Evolutionary conservation across 805 yeast genomes (phyloP).

Genomic region (Cyberlindnera petersonii): DNA sequence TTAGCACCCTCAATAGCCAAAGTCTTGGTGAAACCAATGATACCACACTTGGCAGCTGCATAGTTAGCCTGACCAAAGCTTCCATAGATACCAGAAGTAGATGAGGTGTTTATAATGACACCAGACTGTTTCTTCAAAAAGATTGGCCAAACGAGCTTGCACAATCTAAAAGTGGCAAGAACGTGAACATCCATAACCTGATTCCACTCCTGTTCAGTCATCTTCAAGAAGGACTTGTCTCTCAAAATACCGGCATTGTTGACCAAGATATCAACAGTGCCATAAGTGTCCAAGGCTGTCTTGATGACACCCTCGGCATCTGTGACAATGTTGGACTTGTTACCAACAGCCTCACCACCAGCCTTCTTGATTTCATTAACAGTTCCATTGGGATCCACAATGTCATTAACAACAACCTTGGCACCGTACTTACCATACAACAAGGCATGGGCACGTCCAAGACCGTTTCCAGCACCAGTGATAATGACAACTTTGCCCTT

Average conservation of each 20-base stretch:
- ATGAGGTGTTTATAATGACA: constrained; percentile 80
- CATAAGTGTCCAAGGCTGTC: constrained; percentile 72
- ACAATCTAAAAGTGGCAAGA: constrained; percentile 72
- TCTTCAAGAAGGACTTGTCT: constrained; percentile 81
- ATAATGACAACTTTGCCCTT: constrained; percentile 83
- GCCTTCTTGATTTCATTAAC: constrained; percentile 77
- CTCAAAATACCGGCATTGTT: constrained; percentile 95
- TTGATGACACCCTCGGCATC: constrained; percentile 73
- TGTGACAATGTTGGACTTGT: constrained; percentile 73
- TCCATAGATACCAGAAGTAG: constrained; percentile 96
- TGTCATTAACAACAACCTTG: constrained; percentile 90
- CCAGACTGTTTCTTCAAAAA: constrained; percentile 78
- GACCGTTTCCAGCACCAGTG: constrained; percentile 94
- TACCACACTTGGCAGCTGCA: constrained; percentile 88
- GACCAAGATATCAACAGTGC: constrained; percentile 78
- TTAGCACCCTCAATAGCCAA: constrained; percentile 89
- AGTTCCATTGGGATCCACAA: constrained; percentile 66
- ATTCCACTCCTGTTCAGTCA: constrained; percentile 82
- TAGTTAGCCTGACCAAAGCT: constrained; percentile 97
- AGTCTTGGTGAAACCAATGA: constrained; percentile 80
- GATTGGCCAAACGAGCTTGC: constrained; percentile 91
- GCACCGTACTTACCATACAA: constrained; percentile 90
- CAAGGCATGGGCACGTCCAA: constrained; percentile 87
- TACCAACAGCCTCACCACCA: constrained; percentile 74
- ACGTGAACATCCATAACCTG: constrained; percentile 78